Base-by-base conservation (phyloP, 177 flowering plant genomes). In the Telopea speciosissima region DNA sequence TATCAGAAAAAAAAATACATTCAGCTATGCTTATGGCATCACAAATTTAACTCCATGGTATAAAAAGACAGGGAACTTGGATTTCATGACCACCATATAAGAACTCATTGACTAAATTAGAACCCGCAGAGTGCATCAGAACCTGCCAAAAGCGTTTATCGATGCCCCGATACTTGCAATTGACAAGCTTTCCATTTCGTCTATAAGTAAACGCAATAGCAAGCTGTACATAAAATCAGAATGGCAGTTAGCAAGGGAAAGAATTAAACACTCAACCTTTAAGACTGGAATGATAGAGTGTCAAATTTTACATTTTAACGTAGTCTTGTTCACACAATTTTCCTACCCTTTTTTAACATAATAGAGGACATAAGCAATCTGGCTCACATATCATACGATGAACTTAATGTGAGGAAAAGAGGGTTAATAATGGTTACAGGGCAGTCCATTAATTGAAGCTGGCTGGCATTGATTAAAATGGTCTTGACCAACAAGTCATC, bases 81-180 rank as follows among this genome's bases (percentile, higher is more conserved):
- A 22, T 52, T 5, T 6, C 19, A 36, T 36, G 2, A 69, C 24
- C 24, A 21, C 56, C 33, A 71, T 36, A 56, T 22, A 12, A 63
- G 13, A 36, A 36, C 52, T 65, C 56, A 24, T 64, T 54, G 17
- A 22, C 45, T 45, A 69, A 22, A 62, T 28, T 61, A 44, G 26
- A 70, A 70, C 68, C 24, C 21, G 68, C 63, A 61, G 24, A 44
- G 44, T 59, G 14, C 17, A 60, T n/a, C 24, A 74, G 28, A 67
- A 92, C 99, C 99, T 92, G 99, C 92, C 91, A 91, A 79, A 92
- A 92, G 19, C 60, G 83, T 81, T 91, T 92, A 68, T 61, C 56
- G 33, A 81, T 73, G 67, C 80, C 87, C 33, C 97, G 86, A 61
- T 95, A 95, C 81, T 91, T 95, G 94, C 99, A 95, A 74, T 83